A percentile compares a stretch with the other conserved stretches of the same genome.
Conservation (phyloP, 164 flowering plant genomes). For the Cinnamomum chago region DNA sequence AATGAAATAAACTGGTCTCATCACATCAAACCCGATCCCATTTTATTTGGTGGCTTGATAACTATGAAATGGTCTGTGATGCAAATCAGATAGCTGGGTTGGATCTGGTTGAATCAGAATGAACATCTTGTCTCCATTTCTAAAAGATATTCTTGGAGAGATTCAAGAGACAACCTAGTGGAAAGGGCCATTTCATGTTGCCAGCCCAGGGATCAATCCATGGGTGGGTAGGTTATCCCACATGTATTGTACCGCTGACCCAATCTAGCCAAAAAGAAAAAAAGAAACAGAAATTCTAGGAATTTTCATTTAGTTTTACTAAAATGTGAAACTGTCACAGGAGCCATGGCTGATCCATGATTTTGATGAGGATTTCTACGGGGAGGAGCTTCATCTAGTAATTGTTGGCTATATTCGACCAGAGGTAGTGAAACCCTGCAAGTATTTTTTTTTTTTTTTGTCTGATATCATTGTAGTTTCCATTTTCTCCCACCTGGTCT, state of each 20-base stretch:
- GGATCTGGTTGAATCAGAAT: too few relatives aligned
- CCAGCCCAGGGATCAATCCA: neutral
- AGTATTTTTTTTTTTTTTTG: neutral
- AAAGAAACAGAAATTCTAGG: neutral
- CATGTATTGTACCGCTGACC: neutral
- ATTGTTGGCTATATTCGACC: constrained; percentile 89
- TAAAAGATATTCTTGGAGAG: too few relatives aligned
- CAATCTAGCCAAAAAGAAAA: neutral
- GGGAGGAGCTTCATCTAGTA: constrained; percentile 72
- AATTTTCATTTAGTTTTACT: neutral
- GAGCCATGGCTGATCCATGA: constrained; percentile 98
- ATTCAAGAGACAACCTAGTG: too few relatives aligned
- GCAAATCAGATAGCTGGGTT: too few relatives aligned
- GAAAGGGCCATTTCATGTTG: neutral
- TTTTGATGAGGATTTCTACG: constrained; percentile 85
- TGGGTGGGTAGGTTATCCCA: neutral
- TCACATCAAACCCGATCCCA: too few relatives aligned
- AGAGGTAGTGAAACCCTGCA: constrained; percentile 47
- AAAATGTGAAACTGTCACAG: constrained; percentile 30
- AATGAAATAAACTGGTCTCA: too few relatives aligned
- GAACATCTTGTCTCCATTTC: too few relatives aligned
- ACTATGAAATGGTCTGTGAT: too few relatives aligned
- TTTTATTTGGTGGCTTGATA: too few relatives aligned
- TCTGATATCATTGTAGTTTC: neutral
- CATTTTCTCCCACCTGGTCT: neutral